phyloP scores from a whole-genome alignment of 148 eudicot species.

The Vaccinium macrocarpon region DNA sequence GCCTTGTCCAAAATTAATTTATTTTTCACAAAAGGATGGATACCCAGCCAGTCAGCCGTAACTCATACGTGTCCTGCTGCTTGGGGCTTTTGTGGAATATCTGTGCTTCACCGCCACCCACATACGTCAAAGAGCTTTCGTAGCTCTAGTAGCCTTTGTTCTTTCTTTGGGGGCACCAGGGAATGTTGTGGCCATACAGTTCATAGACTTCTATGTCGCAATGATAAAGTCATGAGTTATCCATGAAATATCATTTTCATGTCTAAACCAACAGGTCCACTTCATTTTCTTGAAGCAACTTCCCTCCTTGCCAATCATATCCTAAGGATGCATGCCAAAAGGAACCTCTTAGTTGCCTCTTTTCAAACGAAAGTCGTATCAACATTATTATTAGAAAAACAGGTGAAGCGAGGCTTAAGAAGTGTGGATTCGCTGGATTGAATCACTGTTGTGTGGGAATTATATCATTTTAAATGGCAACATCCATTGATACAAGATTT shows the following conservation, averaged over 20 bases:
- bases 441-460: background rate
- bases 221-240: background rate
- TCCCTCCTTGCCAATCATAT: background rate
- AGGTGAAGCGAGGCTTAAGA: background rate
- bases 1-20: background rate
- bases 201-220: background rate
- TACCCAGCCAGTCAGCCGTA: background rate
- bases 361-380: background rate
- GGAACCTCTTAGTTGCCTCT: slow-evolving; percentile 2
- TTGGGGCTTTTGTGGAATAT: background rate
- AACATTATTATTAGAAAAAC: background rate
- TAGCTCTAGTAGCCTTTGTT: background rate
- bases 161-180: background rate
- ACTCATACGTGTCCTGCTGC: background rate
- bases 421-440: background rate
- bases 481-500: background rate
- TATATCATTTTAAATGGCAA: background rate
- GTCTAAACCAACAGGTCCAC: background rate
- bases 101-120: background rate
- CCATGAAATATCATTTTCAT: background rate
- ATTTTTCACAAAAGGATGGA: background rate
- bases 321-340: background rate
- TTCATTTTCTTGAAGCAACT: background rate
- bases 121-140: background rate
- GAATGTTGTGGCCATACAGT: background rate